Evolutionary conservation across 176 grass and related monocot species (phyloP).

Genomic region (Oryza coarctata): DNA sequence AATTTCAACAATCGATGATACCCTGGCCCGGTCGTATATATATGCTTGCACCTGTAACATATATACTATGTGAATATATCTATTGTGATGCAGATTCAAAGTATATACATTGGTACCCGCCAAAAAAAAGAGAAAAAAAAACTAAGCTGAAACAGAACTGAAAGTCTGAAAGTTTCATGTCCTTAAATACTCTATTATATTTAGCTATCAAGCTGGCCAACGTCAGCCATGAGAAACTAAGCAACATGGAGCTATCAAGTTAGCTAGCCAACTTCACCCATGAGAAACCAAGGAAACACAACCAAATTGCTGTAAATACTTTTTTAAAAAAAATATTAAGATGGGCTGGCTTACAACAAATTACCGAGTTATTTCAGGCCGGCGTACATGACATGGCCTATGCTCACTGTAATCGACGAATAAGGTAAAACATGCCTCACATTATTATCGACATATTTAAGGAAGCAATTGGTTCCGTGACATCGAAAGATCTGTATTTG

Average conservation of each 20-base stretch:
- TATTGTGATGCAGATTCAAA: not conserved
- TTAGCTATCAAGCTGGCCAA: not conserved
- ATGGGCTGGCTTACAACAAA: not conserved
- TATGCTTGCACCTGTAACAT: not conserved
- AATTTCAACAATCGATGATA: not conserved
- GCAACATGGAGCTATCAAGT: not conserved
- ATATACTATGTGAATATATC: not conserved
- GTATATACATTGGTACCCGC: not conserved
- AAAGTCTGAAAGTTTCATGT: not conserved
- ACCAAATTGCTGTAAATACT: not conserved
- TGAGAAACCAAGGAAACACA: not conserved
- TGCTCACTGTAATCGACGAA: no score
- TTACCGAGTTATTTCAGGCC: not conserved
- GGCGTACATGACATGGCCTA: not conserved
- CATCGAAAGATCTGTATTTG: not conserved
- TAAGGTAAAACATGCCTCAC: no score
- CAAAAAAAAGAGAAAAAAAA: not conserved
- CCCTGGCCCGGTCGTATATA: not conserved
- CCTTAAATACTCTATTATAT: no score
- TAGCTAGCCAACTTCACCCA: not conserved
- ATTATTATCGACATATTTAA: not conserved
- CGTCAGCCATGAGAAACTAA: not conserved
- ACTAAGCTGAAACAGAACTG: not conserved
- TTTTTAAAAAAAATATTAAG: not conserved
- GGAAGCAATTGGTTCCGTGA: not conserved